Base-by-base conservation (phyloP, 345 rosid species). In the Sonneratia alba region DNA sequence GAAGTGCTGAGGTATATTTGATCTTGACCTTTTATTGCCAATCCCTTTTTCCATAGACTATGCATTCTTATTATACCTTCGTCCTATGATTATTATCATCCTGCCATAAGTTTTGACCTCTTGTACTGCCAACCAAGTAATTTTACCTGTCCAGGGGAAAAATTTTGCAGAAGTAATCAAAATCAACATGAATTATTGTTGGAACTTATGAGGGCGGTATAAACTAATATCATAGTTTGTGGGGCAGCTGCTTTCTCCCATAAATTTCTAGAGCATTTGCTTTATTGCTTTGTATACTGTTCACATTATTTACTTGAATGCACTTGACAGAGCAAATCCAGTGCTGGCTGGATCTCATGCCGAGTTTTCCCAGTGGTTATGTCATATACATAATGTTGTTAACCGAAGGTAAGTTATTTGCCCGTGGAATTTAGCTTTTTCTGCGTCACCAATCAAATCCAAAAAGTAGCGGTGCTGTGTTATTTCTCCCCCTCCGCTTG, bases 301-400 rank as follows among this genome's bases (percentile, higher is more conserved):
- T 45, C 2, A 37, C 51, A 3, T 22, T 4, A 70, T 22, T 37
- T 71, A 51, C 71, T 75, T 56, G 53, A 42, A 42, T 72, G 40
- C 71, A 51, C 79, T 72, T 71, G 61, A 70, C 81, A 92, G 99
- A 74, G 84, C 85, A 71, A 92, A 87, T 83, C 99, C 99, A 8
- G 89, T 90, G 24, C 85, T 85, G 72, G 82, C 87, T 49, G 88
- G 89, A 73, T 90, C 93, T 74, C 99, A 95, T 53, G 78, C 87
- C 45, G 92, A 95, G 66, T 95, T 92, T 80, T 92, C 99, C 4
- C 90, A 79, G 53, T 92, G 99, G 99, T 81, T 95, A 34, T 95
- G 99, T 72, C 89, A 85, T 43, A 89, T 89, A 56, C 97, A 95
- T 81, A 95, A 95, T 78, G 84, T 91, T 61, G 94, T 95, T 68